These are phyloP conservation scores for Coemansia sp. DNA, from an alignment of 192 early-diverging fungal species.

Conservation along the genomic window DNA sequence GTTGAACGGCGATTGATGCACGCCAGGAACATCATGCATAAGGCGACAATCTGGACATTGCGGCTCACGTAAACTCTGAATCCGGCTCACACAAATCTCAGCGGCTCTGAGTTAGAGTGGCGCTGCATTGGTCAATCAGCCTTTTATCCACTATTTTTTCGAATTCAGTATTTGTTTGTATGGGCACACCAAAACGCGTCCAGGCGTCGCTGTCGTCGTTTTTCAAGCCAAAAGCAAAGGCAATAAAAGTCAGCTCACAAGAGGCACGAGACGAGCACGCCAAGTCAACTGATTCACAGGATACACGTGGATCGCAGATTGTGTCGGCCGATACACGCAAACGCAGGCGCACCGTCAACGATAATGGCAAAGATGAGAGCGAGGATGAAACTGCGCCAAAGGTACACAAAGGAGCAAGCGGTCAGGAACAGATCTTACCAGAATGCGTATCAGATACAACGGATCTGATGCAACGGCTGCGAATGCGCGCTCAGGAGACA, in stretches of 20 bases:
- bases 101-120: no score
- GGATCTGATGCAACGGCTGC: constrained; percentile 26
- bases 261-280: not conserved
- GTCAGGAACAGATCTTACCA: constrained; percentile 10
- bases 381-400: constrained; percentile 3
- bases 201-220: constrained; percentile 51
- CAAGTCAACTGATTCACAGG: no score
- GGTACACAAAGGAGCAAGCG: constrained; percentile 12
- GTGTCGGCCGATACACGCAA: not conserved
- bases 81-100: no score
- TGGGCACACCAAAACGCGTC: constrained; percentile 30
- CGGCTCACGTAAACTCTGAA: no score
- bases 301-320: not conserved
- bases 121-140: no score
- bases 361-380: constrained; percentile 3
- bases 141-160: no score
- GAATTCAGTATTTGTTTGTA: constrained; percentile 2
- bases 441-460: constrained; percentile 26
- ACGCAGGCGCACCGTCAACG: not conserved
- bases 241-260: not conserved
- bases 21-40: no score
- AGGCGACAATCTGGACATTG: no score
- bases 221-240: constrained; percentile 21
- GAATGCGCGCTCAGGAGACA: constrained; percentile 18
- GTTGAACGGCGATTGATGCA: no score